phyloP scores from a whole-genome alignment of 129 eudicot genomes.

The Lactuca saligna region DNA sequence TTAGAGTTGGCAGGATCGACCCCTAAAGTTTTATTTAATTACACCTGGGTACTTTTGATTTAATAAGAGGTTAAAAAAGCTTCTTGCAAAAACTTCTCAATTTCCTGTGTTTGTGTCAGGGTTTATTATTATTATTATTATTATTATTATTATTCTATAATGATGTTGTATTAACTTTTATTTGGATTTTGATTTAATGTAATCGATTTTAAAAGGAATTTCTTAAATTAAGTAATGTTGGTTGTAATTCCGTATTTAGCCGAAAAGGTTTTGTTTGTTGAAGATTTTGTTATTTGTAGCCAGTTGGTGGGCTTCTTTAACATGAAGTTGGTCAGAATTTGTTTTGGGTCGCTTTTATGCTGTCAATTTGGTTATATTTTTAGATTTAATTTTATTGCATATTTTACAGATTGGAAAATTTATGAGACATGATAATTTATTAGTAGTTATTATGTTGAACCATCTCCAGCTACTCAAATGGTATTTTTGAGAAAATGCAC shows the following conservation, averaged over 20 bases:
- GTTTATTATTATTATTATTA: slow-evolving; percentile 5
- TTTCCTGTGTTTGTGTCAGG: slow-evolving; percentile 32
- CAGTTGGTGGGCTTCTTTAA: background rate
- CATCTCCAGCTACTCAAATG: background rate
- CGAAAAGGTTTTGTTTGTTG: slow-evolving; percentile 11
- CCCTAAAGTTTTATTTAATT: slow-evolving; percentile 22
- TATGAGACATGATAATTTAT: background rate
- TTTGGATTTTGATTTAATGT: slow-evolving; percentile 24
- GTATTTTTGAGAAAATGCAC: too few relatives aligned
- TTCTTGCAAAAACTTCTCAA: slow-evolving; percentile 28
- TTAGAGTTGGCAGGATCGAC: slow-evolving; percentile 27
- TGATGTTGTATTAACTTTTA: slow-evolving; percentile 28
- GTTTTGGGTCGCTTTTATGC: background rate
- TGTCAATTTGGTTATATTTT: background rate
- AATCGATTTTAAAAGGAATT: slow-evolving; percentile 2
- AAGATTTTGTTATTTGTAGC: background rate
- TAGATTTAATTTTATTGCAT: too few relatives aligned
- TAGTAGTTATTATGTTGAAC: background rate
- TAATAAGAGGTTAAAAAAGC: slow-evolving; percentile 43
- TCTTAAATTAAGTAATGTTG: background rate
- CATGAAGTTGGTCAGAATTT: background rate
- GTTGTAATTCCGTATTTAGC: background rate
- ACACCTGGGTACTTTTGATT: slow-evolving; percentile 27
- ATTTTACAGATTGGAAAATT: background rate
- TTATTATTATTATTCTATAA: background rate